Percentiles rank a stretch among this genome's conserved stretches.
These are phyloP conservation scores for Colletotrichum sp. DNA, from an alignment of 2,329 filamentous ascomycete species.

Conservation along the genomic window DNA sequence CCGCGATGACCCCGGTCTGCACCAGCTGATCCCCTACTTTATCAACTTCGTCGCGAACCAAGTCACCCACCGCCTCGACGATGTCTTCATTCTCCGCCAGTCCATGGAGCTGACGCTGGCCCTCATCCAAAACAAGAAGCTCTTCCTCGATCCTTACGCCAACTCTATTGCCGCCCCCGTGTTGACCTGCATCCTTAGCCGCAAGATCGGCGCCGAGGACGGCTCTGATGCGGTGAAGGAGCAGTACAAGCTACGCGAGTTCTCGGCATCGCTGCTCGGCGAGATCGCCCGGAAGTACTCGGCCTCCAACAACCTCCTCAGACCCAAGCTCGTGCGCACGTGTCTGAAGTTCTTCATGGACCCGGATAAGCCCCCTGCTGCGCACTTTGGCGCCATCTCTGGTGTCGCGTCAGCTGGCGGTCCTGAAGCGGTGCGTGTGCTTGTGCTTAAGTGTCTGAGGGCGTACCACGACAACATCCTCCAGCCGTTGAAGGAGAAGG, in stretches of 20 bases:
- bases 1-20: conserved; percentile 86
- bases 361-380: conserved; percentile 78
- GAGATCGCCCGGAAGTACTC: conserved; percentile 83
- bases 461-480: conserved; percentile 59
- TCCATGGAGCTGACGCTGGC: conserved; percentile 92
- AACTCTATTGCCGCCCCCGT: conserved; percentile 80
- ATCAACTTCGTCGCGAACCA: conserved; percentile 95
- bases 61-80: conserved; percentile 91
- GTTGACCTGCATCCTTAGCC: conserved; percentile 87
- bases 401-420: conserved; percentile 81
- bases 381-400: conserved; percentile 87
- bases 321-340: conserved; percentile 88
- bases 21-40: conserved; percentile 96
- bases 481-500: conserved; percentile 56
- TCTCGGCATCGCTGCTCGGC: conserved; percentile 81
- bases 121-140: conserved; percentile 79
- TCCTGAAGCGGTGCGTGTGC: conserved; percentile 60
- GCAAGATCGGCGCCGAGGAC: conserved; percentile 71
- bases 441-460: conserved; percentile 61
- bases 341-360: conserved; percentile 93
- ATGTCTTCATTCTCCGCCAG: conserved; percentile 85
- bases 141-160: conserved; percentile 72
- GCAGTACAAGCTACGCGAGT: conserved; percentile 82
- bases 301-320: conserved; percentile 79
- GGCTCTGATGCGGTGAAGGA: conserved; percentile 58